phyloP scores from a whole-genome alignment of 495 filamentous ascomycete species.

The Aspergillus funiculosus region DNA sequence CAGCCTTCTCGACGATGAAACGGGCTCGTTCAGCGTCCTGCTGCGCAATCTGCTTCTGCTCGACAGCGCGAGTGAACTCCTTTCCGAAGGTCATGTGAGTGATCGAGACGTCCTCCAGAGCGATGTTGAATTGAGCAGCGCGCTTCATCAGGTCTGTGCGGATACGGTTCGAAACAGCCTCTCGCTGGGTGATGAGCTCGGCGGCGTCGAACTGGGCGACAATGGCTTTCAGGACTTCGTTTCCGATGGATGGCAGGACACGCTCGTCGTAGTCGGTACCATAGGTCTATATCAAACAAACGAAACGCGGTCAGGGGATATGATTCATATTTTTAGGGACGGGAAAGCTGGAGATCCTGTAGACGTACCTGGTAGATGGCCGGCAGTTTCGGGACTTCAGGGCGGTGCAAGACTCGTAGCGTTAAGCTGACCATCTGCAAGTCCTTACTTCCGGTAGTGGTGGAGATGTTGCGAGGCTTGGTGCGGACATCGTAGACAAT shows the following conservation, averaged over 20 bases:
- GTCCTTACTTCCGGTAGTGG: conserved; percentile 98
- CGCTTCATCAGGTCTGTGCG: conserved; percentile 90
- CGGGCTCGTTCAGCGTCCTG: conserved; percentile 95
- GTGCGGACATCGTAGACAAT: conserved; percentile 98
- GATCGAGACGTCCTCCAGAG: conserved; percentile 97
- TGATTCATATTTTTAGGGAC: not conserved
- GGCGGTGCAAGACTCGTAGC: conserved; percentile 87
- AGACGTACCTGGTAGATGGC: conserved; percentile 92
- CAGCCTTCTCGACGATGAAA: conserved; percentile 98
- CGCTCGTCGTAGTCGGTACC: conserved; percentile 98
- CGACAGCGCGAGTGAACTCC: conserved; percentile 97
- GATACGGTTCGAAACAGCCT: conserved; percentile 93
- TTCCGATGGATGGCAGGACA: conserved; percentile 98
- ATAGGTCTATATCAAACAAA: conserved; percentile 48
- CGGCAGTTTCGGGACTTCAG: conserved; percentile 84
- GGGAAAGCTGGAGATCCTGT: conserved; percentile 3
- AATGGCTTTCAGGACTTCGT: conserved; percentile 99
- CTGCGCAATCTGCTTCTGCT: conserved; percentile 99
- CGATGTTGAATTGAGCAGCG: conserved; percentile 98
- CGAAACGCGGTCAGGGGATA: not conserved
- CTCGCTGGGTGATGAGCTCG: conserved; percentile 98
- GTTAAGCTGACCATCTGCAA: conserved; percentile 99
- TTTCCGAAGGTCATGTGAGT: conserved; percentile 99
- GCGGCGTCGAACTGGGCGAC: conserved; percentile 99
- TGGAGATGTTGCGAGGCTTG: conserved; percentile 92